phyloP scores from a whole-genome alignment of 495 filamentous ascomycete species.

The Annulohypoxylon stygium region DNA sequence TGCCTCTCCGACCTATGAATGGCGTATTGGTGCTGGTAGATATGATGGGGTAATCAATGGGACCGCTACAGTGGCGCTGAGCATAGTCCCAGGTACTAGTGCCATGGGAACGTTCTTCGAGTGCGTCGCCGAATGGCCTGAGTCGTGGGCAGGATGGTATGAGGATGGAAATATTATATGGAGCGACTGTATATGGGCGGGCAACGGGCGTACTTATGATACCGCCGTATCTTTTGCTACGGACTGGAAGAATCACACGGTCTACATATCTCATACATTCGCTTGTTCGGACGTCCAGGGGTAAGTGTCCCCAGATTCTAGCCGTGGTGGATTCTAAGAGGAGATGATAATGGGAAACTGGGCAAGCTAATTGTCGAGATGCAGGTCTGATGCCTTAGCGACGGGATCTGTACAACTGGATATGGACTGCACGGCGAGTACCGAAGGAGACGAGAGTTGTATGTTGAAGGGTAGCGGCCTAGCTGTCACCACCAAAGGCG shows the following conservation, averaged over 20 bases:
- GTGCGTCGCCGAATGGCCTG: constrained; percentile 57
- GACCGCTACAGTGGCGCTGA: constrained; percentile 52
- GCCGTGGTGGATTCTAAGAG: background rate
- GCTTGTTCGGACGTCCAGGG: constrained; percentile 53
- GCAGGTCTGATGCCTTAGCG: constrained; percentile 52
- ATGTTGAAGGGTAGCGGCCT: constrained; percentile 42
- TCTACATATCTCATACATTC: constrained; percentile 57
- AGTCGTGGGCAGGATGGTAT: constrained; percentile 55
- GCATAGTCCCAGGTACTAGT: constrained; percentile 46
- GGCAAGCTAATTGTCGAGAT: background rate
- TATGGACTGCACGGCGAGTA: constrained; percentile 49
- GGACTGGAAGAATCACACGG: constrained; percentile 55
- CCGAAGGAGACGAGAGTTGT: constrained; percentile 46
- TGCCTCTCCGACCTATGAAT: constrained; percentile 45
- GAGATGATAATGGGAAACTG: background rate
- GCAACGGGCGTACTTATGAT: constrained; percentile 52
- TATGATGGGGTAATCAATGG: constrained; percentile 49
- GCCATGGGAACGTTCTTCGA: constrained; percentile 53
- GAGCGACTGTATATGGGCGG: constrained; percentile 60
- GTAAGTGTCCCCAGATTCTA: constrained; percentile 39
- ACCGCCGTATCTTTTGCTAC: constrained; percentile 54
- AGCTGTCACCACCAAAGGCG: constrained; percentile 42
- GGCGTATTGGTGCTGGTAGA: constrained; percentile 51
- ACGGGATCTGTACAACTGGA: constrained; percentile 51
- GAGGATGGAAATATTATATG: constrained; percentile 54